Percentiles rank a stretch among this genome's conserved stretches.
phyloP scores from a whole-genome alignment of 1,139 yeast species.

The Pneumocystis wakefieldiae region DNA sequence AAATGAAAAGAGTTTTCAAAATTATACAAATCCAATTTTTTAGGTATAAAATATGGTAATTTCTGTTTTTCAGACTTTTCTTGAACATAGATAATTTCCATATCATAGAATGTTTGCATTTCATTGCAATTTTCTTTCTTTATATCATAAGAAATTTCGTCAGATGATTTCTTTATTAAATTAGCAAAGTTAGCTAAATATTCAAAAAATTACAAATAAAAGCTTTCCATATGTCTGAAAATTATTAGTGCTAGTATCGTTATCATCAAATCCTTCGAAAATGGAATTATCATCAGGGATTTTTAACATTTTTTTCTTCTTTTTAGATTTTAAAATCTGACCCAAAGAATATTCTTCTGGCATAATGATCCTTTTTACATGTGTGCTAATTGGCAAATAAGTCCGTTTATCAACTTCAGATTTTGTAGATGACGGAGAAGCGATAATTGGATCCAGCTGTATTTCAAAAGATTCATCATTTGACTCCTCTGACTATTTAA shows the following conservation, averaged over 20 bases:
- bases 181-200: not conserved
- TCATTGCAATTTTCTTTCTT: not conserved
- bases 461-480: not conserved
- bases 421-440: not conserved
- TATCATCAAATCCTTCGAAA: not conserved
- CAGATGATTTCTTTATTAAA: not conserved
- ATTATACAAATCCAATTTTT: not conserved
- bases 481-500: not conserved
- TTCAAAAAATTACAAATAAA: not conserved
- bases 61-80: not conserved
- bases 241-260: not conserved
- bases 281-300: not conserved
- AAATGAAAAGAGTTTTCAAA: not conserved
- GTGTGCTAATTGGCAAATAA: not conserved
- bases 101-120: not conserved
- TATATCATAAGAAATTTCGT: not conserved
- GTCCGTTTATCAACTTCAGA: not conserved
- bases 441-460: not conserved
- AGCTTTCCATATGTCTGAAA: not conserved
- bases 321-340: not conserved
- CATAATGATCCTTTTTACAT: not conserved
- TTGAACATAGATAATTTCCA: not conserved
- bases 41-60: not conserved
- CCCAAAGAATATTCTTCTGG: not conserved
- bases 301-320: not conserved